A percentile compares a stretch with the other conserved stretches of the same genome.
phyloP scores from a whole-genome alignment of 805 yeast genomes.

The Starmerella bombi region DNA sequence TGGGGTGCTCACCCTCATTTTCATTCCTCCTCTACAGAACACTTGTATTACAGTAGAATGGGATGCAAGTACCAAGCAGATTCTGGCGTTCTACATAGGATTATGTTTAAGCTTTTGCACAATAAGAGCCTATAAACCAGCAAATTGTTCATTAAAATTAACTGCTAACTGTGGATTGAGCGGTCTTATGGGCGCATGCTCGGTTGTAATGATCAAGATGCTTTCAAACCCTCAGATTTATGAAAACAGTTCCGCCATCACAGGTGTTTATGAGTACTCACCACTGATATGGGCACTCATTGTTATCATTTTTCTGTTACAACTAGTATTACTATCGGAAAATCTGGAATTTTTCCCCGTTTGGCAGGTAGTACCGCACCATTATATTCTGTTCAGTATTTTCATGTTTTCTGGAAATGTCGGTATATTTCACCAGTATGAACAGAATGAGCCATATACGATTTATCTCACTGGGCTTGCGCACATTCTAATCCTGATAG shows the following conservation, averaged over 20 bases:
- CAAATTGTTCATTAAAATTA: conserved; percentile 9
- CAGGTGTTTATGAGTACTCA: not conserved
- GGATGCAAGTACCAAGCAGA: not conserved
- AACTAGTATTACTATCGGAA: conserved; percentile 31
- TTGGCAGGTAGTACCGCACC: conserved; percentile 38
- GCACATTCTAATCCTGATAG: conserved; percentile 30
- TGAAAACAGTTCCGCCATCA: conserved; percentile 4
- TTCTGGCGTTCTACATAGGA: not conserved
- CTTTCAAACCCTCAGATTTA: conserved; percentile 25
- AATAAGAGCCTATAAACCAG: conserved; percentile 1
- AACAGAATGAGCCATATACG: conserved; percentile 22
- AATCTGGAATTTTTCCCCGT: conserved; percentile 33
- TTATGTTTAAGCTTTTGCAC: not conserved
- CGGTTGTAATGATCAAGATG: conserved; percentile 36
- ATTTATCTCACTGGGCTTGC: conserved; percentile 27
- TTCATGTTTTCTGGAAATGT: conserved; percentile 35
- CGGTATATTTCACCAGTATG: conserved; percentile 33
- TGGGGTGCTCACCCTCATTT: conserved; percentile 32
- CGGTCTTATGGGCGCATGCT: conserved; percentile 37
- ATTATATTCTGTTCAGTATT: conserved; percentile 36
- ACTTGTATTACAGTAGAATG: conserved; percentile 23
- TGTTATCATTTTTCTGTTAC: conserved; percentile 32
- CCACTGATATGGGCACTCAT: conserved; percentile 13
- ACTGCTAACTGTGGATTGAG: conserved; percentile 11
- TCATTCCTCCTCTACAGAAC: not conserved